These are phyloP conservation scores for Rhizopogon vulgaris DNA, from an alignment of 768 basidiomycete species.

Conservation along the genomic window DNA sequence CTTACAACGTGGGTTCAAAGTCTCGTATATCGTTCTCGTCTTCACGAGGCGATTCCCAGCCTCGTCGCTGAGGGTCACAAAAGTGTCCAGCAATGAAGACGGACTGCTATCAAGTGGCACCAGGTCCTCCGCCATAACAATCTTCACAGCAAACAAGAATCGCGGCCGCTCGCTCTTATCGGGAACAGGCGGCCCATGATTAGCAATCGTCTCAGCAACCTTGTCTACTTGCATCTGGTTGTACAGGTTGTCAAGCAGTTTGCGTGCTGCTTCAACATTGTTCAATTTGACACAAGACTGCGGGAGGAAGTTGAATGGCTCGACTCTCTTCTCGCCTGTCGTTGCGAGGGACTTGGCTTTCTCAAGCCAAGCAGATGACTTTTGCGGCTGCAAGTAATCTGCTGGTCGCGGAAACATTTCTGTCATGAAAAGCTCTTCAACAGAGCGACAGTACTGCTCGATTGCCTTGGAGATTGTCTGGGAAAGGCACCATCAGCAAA, in stretches of 20 bases:
- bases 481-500: constrained; percentile 3
- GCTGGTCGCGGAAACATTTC: constrained; percentile 89
- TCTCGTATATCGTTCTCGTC: constrained; percentile 94
- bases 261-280: constrained; percentile 90
- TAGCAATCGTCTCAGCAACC: constrained; percentile 57
- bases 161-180: constrained; percentile 60
- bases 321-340: constrained; percentile 83
- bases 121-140: constrained; percentile 87
- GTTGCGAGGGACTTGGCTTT: constrained; percentile 73
- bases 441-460: constrained; percentile 82
- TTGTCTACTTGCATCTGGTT: constrained; percentile 86
- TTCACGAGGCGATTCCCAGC: constrained; percentile 85
- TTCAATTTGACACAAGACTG: constrained; percentile 97
- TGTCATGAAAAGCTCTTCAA: constrained; percentile 87
- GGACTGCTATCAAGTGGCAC: constrained; percentile 69
- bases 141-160: constrained; percentile 91
- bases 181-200: constrained; percentile 61
- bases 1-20: constrained; percentile 84
- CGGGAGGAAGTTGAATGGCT: constrained; percentile 90
- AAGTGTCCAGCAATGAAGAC: constrained; percentile 82
- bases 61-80: constrained; percentile 92
- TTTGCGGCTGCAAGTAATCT: constrained; percentile 77
- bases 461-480: constrained; percentile 89
- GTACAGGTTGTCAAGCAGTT: constrained; percentile 91
- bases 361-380: constrained; percentile 85